Conservation (phyloP, 805 yeast genomes). For the Nematodospora valgi region DNA sequence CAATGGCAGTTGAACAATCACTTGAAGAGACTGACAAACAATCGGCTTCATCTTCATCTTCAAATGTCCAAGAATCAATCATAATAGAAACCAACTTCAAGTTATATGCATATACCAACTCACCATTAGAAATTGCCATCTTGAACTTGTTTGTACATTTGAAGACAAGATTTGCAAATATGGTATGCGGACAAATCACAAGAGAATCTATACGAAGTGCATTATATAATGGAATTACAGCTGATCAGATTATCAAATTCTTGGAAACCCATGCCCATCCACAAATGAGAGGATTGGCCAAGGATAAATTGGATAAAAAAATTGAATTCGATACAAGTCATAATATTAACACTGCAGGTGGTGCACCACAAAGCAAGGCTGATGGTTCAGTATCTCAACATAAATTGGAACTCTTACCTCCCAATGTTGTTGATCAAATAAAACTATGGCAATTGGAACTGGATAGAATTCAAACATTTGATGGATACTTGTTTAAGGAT, state of each 20-base stretch:
- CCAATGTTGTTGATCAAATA: slow-evolving; percentile 96
- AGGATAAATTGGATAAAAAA: slow-evolving; percentile 63
- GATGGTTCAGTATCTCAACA: slow-evolving; percentile 39
- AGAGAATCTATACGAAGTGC: slow-evolving; percentile 90
- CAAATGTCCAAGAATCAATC: slow-evolving; percentile 61
- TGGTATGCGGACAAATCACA: slow-evolving; percentile 91
- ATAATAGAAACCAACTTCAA: slow-evolving; percentile 93
- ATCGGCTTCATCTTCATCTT: slow-evolving; percentile 30
- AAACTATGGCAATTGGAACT: slow-evolving; percentile 94
- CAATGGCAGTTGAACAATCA: slow-evolving; percentile 72
- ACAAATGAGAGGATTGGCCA: slow-evolving; percentile 76
- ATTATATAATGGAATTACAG: slow-evolving; percentile 81
- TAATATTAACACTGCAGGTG: slow-evolving; percentile 44
- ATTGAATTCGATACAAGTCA: slow-evolving; percentile 57
- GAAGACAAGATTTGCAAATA: slow-evolving; percentile 79
- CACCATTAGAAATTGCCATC: slow-evolving; percentile 93
- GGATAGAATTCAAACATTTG: slow-evolving; percentile 84
- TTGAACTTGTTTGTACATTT: slow-evolving; percentile 83
- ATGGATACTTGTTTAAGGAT: slow-evolving; percentile 86
- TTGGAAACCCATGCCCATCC: slow-evolving; percentile 91
- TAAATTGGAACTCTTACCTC: slow-evolving; percentile 69
- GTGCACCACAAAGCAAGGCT: slow-evolving; percentile 30
- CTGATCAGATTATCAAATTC: slow-evolving; percentile 90
- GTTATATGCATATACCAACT: slow-evolving; percentile 86
- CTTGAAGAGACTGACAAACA: slow-evolving; percentile 24